Percentiles rank a stretch among this genome's conserved stretches.
Conservation (phyloP, 2,329 filamentous ascomycete genomes). For the Penicillium sp. region DNA sequence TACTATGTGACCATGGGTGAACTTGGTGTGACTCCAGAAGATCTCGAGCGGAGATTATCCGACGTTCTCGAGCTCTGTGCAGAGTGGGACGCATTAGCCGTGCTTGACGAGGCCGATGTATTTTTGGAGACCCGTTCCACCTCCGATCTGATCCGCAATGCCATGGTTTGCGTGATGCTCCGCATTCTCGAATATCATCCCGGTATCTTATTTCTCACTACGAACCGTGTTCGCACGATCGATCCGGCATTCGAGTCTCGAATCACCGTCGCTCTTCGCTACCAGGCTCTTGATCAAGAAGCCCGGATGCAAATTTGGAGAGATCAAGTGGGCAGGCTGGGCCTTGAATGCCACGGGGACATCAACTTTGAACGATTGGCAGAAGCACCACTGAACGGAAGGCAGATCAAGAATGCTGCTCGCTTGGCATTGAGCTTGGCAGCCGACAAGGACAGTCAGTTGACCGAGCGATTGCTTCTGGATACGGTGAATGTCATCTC, state of each 20-base stretch:
- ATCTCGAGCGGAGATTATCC: background rate
- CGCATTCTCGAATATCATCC: slow-evolving; percentile 4
- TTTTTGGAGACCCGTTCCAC: slow-evolving; percentile 1
- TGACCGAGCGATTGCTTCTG: background rate
- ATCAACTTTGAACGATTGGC: background rate
- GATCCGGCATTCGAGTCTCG: slow-evolving; percentile 3
- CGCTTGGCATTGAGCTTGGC: background rate
- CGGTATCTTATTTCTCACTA: slow-evolving; percentile 2
- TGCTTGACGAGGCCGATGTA: slow-evolving; percentile 4
- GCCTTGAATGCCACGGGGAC: background rate
- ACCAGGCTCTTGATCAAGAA: background rate
- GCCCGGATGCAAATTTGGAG: background rate
- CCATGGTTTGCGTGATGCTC: slow-evolving; percentile 3
- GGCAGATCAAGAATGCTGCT: background rate
- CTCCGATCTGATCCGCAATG: slow-evolving; percentile 1
- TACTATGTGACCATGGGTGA: slow-evolving; percentile 5
- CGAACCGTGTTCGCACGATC: slow-evolving; percentile 1
- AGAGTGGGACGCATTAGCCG: background rate
- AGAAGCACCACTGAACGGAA: background rate
- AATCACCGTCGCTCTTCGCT: background rate
- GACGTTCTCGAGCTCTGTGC: background rate
- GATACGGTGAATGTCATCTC: background rate
- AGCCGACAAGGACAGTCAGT: background rate
- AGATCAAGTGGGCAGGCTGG: background rate
- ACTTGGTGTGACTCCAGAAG: background rate